Evolutionary conservation across 2,329 filamentous ascomycete species (phyloP).

Genomic region (Zalaria sp.): DNA sequence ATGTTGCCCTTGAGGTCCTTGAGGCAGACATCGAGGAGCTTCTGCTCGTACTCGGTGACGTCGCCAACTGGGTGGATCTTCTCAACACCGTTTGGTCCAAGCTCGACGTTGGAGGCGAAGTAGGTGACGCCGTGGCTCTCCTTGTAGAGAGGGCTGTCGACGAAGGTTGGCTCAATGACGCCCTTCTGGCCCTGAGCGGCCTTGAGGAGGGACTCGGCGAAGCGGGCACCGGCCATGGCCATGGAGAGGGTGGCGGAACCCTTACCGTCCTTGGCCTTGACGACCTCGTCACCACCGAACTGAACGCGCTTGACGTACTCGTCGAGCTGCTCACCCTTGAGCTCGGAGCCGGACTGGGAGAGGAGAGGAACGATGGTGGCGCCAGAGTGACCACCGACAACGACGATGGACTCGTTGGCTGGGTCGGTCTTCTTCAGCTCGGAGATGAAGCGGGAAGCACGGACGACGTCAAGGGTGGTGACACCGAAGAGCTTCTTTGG

Average conservation of each 20-base stretch:
- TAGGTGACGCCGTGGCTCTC: slow-evolving; percentile 83
- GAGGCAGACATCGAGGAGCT: slow-evolving; percentile 74
- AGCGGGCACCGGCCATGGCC: slow-evolving; percentile 82
- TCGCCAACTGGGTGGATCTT: slow-evolving; percentile 82
- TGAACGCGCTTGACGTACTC: slow-evolving; percentile 87
- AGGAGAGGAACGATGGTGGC: slow-evolving; percentile 97
- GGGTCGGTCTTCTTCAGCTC: slow-evolving; percentile 87
- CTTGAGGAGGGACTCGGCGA: slow-evolving; percentile 85
- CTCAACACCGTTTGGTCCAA: slow-evolving; percentile 91
- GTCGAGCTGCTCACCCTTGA: slow-evolving; percentile 59
- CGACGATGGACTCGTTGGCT: slow-evolving; percentile 83
- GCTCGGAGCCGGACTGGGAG: slow-evolving; percentile 82
- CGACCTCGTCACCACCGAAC: slow-evolving; percentile 98
- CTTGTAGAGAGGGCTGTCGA: slow-evolving; percentile 96
- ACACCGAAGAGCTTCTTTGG: slow-evolving; percentile 98
- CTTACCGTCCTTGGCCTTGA: slow-evolving; percentile 96
- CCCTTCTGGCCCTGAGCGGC: slow-evolving; percentile 88
- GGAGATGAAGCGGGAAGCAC: slow-evolving; percentile 93
- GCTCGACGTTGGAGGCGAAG: slow-evolving; percentile 91
- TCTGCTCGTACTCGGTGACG: slow-evolving; percentile 74
- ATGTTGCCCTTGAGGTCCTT: slow-evolving; percentile 87
- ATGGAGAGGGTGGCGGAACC: slow-evolving; percentile 96
- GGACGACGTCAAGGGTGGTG: slow-evolving; percentile 97
- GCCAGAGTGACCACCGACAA: slow-evolving; percentile 93
- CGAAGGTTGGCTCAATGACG: slow-evolving; percentile 89